A percentile compares a stretch with the other conserved stretches of the same genome.
These are phyloP conservation scores for Leccinum barrowsii DNA, from an alignment of 768 basidiomycete species.

Conservation along the genomic window DNA sequence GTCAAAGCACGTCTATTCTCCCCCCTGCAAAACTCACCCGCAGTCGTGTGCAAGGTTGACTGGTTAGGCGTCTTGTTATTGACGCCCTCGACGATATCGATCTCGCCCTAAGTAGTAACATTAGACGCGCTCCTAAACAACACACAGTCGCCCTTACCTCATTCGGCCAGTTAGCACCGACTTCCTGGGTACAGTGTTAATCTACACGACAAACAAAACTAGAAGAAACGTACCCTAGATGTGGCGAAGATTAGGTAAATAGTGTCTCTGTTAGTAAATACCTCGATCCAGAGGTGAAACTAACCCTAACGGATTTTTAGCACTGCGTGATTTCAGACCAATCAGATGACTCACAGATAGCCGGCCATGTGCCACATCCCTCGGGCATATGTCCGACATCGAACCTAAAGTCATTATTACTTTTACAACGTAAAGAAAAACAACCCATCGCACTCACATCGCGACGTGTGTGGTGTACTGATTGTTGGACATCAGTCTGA, in stretches of 20 bases:
- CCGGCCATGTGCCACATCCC: constrained; percentile 40
- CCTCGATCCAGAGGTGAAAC: constrained; percentile 3
- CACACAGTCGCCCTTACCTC: constrained; percentile 4
- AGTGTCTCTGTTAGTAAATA: background rate
- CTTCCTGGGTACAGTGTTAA: constrained; percentile 20
- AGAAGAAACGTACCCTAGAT: constrained; percentile 22
- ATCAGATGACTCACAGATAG: constrained; percentile 27
- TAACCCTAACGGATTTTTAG: constrained; percentile 22
- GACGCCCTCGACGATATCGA: constrained; percentile 34
- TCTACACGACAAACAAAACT: background rate
- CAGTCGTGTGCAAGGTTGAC: constrained; percentile 30
- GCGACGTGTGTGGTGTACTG: constrained; percentile 34
- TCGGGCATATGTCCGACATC: constrained; percentile 37
- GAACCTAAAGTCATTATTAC: constrained; percentile 15
- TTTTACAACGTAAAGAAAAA: background rate
- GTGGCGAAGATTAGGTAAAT: background rate
- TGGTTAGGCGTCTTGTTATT: constrained; percentile 28
- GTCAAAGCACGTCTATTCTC: background rate
- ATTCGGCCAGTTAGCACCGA: constrained; percentile 26
- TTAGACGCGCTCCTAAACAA: background rate
- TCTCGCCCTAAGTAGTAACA: constrained; percentile 21
- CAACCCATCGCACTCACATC: constrained; percentile 19
- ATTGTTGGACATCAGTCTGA: constrained; percentile 31
- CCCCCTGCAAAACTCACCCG: constrained; percentile 9
- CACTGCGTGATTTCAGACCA: background rate